These are phyloP conservation scores for Zygoascus sp. DNA, from an alignment of 1,139 yeast species.

Conservation along the genomic window DNA sequence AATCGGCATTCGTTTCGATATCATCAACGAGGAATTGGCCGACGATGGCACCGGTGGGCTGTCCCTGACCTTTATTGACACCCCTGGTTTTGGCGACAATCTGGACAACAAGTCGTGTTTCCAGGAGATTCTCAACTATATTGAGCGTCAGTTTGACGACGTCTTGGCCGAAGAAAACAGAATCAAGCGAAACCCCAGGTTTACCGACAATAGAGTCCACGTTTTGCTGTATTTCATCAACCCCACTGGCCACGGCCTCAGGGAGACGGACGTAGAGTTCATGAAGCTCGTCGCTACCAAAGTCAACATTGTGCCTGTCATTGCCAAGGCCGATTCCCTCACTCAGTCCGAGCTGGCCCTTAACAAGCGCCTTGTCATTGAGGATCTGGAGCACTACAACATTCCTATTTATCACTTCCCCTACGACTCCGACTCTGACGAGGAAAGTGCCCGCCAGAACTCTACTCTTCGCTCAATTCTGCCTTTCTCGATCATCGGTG, in stretches of 20 bases:
- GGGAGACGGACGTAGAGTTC: slow-evolving; percentile 71
- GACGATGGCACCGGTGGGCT: slow-evolving; percentile 76
- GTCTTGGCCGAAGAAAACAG: slow-evolving; percentile 92
- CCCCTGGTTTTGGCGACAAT: slow-evolving; percentile 79
- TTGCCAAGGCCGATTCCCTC: slow-evolving; percentile 82
- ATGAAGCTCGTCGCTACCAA: slow-evolving; percentile 74
- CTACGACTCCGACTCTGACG: slow-evolving; percentile 39
- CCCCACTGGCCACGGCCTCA: slow-evolving; percentile 73
- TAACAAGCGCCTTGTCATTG: slow-evolving; percentile 62
- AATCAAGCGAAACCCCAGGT: slow-evolving; percentile 80
- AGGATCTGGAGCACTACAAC: slow-evolving; percentile 74
- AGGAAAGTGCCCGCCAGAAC: slow-evolving; percentile 57
- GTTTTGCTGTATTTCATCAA: slow-evolving; percentile 64
- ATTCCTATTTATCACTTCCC: slow-evolving; percentile 86
- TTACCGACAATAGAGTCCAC: slow-evolving; percentile 72
- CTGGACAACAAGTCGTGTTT: slow-evolving; percentile 61
- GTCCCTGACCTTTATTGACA: slow-evolving; percentile 54
- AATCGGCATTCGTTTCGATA: slow-evolving; percentile 46
- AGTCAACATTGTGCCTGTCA: slow-evolving; percentile 84
- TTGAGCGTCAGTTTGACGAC: slow-evolving; percentile 89
- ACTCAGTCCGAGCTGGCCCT: slow-evolving; percentile 68
- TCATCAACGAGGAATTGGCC: slow-evolving; percentile 37
- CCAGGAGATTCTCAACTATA: slow-evolving; percentile 64
- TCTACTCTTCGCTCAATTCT: slow-evolving; percentile 64
- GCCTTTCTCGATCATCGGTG: slow-evolving; percentile 87